Conservation (phyloP, 495 filamentous ascomycete species). For the Penicillium macrosclerotiorum region DNA sequence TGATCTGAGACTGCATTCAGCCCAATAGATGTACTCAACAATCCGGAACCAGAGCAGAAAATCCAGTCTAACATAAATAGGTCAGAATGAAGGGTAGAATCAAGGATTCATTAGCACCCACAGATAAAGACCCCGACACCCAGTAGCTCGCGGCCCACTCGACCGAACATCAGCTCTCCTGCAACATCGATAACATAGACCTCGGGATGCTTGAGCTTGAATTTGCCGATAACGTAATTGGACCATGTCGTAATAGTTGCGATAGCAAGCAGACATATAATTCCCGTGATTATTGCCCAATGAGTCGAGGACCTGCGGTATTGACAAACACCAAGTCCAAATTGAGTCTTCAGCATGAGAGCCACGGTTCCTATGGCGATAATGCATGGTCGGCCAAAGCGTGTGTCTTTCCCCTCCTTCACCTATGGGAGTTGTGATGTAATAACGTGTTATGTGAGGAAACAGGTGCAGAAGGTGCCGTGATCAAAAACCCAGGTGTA, state of each 20-base stretch:
- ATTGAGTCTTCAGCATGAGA: slow-evolving; percentile 31
- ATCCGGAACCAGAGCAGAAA: slow-evolving; percentile 33
- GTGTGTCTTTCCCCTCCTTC: no score
- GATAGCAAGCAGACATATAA: slow-evolving; percentile 49
- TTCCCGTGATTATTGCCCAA: slow-evolving; percentile 52
- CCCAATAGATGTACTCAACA: slow-evolving; percentile 69
- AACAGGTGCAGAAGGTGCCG: no score
- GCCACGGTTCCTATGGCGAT: slow-evolving; percentile 12
- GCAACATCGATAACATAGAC: slow-evolving; percentile 67
- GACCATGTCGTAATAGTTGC: slow-evolving; percentile 66
- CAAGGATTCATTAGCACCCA: slow-evolving; percentile 6
- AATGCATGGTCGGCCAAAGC: no score
- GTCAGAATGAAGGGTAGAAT: no score
- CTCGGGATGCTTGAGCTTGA: slow-evolving; percentile 62
- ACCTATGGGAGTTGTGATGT: no score
- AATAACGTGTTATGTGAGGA: no score
- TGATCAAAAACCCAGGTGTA: no score
- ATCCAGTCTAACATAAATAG: slow-evolving; percentile 51
- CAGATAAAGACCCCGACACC: slow-evolving; percentile 47
- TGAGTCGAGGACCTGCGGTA: slow-evolving; percentile 53
- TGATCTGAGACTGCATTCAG: slow-evolving; percentile 62
- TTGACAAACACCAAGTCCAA: slow-evolving; percentile 57
- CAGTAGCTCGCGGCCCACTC: slow-evolving; percentile 55
- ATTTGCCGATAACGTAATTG: slow-evolving; percentile 64
- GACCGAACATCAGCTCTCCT: slow-evolving; percentile 58